phyloP scores from a whole-genome alignment of 164 flowering plant species.

The Chimonanthus praecox region DNA sequence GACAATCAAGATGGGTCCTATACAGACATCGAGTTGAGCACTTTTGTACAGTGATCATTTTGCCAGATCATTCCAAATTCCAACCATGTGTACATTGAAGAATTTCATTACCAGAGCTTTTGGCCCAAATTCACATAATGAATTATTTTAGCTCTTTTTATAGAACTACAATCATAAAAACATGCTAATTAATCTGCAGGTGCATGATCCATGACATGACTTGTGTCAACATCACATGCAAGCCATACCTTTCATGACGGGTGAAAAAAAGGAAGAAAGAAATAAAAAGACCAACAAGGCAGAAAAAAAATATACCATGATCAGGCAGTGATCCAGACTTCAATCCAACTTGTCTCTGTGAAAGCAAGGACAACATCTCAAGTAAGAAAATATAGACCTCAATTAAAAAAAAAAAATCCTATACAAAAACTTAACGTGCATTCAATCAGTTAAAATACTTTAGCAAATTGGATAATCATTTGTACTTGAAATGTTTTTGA shows the following conservation, averaged over 20 bases:
- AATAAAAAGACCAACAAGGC: neutral
- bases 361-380: neutral
- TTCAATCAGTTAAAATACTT: neutral
- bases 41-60: too few species aligned
- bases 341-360: slow-evolving; percentile 62
- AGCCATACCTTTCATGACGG: neutral
- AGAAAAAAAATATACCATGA: slow-evolving; percentile 31
- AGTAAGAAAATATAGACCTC: neutral
- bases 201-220: neutral
- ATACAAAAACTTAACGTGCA: neutral
- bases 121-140: neutral
- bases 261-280: neutral
- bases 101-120: neutral
- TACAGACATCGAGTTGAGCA: too few species aligned
- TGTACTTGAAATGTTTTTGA: neutral
- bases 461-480: neutral
- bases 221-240: neutral
- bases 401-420: neutral
- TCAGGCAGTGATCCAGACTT: slow-evolving; percentile 34
- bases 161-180: neutral
- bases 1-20: too few species aligned
- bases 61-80: too few species aligned
- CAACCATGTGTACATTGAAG: too few species aligned
- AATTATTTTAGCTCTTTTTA: neutral
- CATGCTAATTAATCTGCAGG: neutral